Base-by-base conservation (phyloP, 1,284 basidiomycete species). In the Ustilago trichophora region DNA sequence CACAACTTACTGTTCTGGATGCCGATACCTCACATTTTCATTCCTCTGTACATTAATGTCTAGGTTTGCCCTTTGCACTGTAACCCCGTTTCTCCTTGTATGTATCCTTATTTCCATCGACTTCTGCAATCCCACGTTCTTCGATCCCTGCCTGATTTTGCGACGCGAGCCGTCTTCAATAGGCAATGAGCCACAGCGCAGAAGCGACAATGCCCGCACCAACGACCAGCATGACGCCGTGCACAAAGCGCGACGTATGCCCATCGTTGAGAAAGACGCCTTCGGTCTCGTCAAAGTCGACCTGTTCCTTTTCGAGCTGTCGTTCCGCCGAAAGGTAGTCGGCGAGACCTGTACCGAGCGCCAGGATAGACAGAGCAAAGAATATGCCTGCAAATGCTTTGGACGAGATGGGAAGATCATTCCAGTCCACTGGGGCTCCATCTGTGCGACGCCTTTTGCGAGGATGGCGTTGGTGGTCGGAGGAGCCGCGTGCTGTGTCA, bases 211-310 rank as follows among this genome's bases (percentile, higher is more conserved):
- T 54, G 16, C 58, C 65, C 2, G 41, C 49, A 9, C 65, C 65
- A 3, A 63, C 38, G 26, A 54, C 19, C 25, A 62, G n/a, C 54
- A 63, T 59, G 27, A 68, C 40, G 1, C 22, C 51, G 36, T 63
- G 65, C 2, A 63, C 59, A 12, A 52, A 29, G 2, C 26, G n/a
- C 5, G 32, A 21, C 1, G 65, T 68, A 32, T 63, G 65, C 6
- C 36, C 64, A 24, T 67, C 58, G 38, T 68, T 68, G 15, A 63
- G 29, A 34, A 63, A 68, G 6, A 56, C 47, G 16, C 64, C 64
- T 44, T 67, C 64, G 22, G 57, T 67, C 10, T 67, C 64, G 37
- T 67, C 64, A 26, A 67, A 67, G 15, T 67, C 58, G 4, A 67
- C 64, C 40, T 60, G 51, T 43, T 67, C 64, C 50, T 52, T 52